Evolutionary conservation across 768 basidiomycete genomes (phyloP).

Genomic region (Termitomyces sp.): DNA sequence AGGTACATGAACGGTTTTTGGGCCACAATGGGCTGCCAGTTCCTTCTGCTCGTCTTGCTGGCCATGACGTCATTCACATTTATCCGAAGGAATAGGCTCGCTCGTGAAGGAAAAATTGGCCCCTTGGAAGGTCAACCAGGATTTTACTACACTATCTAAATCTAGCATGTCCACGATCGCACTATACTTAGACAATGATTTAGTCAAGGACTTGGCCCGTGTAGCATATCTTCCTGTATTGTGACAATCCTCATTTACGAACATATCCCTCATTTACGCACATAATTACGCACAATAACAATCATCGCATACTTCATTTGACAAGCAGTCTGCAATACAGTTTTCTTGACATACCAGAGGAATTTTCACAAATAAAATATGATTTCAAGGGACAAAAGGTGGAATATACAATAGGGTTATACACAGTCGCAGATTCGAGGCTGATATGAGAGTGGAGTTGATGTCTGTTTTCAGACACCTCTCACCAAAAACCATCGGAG

Average conservation of each 20-base stretch:
- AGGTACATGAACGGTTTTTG: slow-evolving; percentile 25
- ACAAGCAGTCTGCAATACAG: not conserved
- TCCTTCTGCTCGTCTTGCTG: slow-evolving; percentile 25
- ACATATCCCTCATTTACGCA: not conserved
- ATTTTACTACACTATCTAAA: slow-evolving; percentile 35
- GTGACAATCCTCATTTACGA: not conserved
- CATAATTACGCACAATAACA: not conserved
- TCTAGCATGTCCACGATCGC: not conserved
- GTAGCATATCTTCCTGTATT: not conserved
- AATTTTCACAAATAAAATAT: not conserved
- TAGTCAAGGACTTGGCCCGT: not conserved
- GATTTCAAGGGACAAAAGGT: not conserved
- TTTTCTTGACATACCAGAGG: not conserved
- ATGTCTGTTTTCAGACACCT: too few relatives aligned
- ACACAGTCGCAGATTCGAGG: too few relatives aligned
- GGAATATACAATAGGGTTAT: too few relatives aligned
- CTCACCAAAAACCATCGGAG: too few relatives aligned
- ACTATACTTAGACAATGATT: not conserved
- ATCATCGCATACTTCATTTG: not conserved
- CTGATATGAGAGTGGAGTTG: too few relatives aligned
- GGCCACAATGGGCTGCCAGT: slow-evolving; percentile 29
- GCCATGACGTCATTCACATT: slow-evolving; percentile 22
- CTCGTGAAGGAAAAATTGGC: slow-evolving; percentile 25
- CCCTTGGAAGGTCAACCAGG: slow-evolving; percentile 30
- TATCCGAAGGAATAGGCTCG: slow-evolving; percentile 23